Base-by-base conservation (phyloP, 805 yeast species). In the Jamesozyma hellenica region DNA sequence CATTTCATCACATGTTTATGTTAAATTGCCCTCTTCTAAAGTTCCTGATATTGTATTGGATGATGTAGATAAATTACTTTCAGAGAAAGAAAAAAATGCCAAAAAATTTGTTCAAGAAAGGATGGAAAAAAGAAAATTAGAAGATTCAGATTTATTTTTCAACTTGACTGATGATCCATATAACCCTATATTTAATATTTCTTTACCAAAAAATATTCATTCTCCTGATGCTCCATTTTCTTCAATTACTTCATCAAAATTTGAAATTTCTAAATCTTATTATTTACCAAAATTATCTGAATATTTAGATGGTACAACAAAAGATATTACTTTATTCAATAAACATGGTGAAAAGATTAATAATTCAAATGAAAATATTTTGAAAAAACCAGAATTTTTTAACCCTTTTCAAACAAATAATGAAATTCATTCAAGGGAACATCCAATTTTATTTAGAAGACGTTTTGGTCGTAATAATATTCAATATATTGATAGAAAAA, bases 11-110 rank as follows among this genome's bases (percentile, higher is more conserved):
- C 90, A 84, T 55, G 87, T 94, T 18, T 83, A 87, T 64, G 94
- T 86, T 49, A 80, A 82, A 51, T 60, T 86, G 30, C 95, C 96
- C 3, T 81, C 92, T 29, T 82, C 95, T 1, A 84, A 86, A 61
- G 83, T 90, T 46, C 96, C 97, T 13, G 96, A 90, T 60, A 72
- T 88, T 71, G 94, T 86, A 35, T 67, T 90, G 44, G 79, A 82
- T 18, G 84, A 95, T 5, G 88, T 87, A 10, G 83, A 82, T 40
- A 72, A 77, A 34, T 77, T 86, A 17, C 63, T 83, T 36, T 68
- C 74, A 35, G 88, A 79, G 46, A 85, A 86, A 61, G 81, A 85
- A 44, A 78, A 72, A 41, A 80, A 84, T 6, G 79, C 88, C 45
- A 78, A 79, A 45, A 74, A 78, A 41, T 94, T 85, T n/a, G 95